Percentiles rank a stretch among this genome's conserved stretches.
Evolutionary conservation across 495 filamentous ascomycete genomes (phyloP).

Genomic region (Cercophora samala): DNA sequence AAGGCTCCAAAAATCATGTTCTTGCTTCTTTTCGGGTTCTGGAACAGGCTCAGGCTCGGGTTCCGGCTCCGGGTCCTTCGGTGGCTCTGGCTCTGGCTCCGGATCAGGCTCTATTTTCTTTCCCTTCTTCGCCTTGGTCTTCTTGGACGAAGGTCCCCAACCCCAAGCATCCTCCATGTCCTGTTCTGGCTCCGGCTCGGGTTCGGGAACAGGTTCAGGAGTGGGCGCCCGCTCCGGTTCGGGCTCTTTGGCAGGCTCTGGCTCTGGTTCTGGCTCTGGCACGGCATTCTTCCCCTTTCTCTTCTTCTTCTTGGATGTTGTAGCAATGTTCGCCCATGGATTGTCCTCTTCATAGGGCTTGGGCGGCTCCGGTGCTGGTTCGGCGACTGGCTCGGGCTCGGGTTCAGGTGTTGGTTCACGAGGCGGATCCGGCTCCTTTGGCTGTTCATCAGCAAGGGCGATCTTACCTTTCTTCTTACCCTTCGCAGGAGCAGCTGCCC

Average conservation of each 20-base stretch:
- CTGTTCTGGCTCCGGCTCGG: slow-evolving; percentile 15
- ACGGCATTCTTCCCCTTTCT: slow-evolving; percentile 17
- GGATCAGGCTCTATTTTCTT: slow-evolving; percentile 11
- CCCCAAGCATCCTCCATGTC: slow-evolving; percentile 10
- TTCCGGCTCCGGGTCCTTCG: slow-evolving; percentile 25
- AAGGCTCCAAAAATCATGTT: slow-evolving; percentile 18
- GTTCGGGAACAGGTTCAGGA: slow-evolving; percentile 16
- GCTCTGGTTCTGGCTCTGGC: slow-evolving; percentile 15
- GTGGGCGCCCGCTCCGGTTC: slow-evolving; percentile 17
- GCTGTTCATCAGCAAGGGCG: slow-evolving; percentile 13
- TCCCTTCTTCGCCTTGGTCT: slow-evolving; percentile 7
- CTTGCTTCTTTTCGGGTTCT: slow-evolving; percentile 11
- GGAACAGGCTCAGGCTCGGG: slow-evolving; percentile 28
- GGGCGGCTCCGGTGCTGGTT: slow-evolving; percentile 19
- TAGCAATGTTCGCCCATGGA: slow-evolving; percentile 22
- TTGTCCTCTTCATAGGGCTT: slow-evolving; percentile 24
- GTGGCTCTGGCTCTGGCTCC: slow-evolving; percentile 13
- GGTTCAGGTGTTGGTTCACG: slow-evolving; percentile 25
- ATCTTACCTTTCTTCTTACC: slow-evolving; percentile 29
- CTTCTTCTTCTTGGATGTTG: slow-evolving; percentile 39
- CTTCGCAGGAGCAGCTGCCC: slow-evolving; percentile 18
- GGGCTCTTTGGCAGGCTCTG: slow-evolving; percentile 19
- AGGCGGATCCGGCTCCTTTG: slow-evolving; percentile 24
- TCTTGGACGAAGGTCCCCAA: not conserved
- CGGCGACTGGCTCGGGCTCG: slow-evolving; percentile 28